Base-by-base conservation (phyloP, 176 grass and related monocot genomes). In the Paspalum notatum region DNA sequence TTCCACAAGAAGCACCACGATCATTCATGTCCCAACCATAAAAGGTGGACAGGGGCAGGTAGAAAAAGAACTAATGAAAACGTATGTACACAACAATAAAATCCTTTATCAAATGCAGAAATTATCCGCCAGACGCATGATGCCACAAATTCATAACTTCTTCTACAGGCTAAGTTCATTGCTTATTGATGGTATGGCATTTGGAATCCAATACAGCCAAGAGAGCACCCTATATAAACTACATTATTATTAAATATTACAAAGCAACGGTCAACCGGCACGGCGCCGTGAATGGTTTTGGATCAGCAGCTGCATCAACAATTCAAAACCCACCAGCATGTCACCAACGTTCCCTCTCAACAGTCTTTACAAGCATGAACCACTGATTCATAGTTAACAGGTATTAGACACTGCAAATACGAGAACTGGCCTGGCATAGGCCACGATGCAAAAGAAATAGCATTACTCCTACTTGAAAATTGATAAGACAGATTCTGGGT, bases 171-270 rank as follows among this genome's bases (percentile, higher is more conserved):
- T 80, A 80, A 68, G 46, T 9, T 40, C 12, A 50, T n/a, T 12
- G 51, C 51, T n/a, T 41, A 79, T 5, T 5, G 48, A 13, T 37
- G 52, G 20, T 11, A 66, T 54, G 12, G 2, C 12, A 53, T 43
- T 54, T 68, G 49, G 39, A 12, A 73, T 67, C 52, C 74, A 55
- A 15, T 74, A 70, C 24, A 80, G 62, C 54, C 62, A 80, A 69
- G 64, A 37, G 54, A 51, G 9, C 45, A 55, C 9, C 72, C 72
- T 82, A 32, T 32, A 32, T 32, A 68, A 61, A 62, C 57, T 67
- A 81, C 51, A 52, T 72, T 72, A 20, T 48, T 64, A 21, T 22
- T 52, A 39, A 11, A 51, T 51, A 26, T 71, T 51, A 52, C 37
- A 14, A 79, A 65, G 37, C 7, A 66, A 22, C 3, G 38, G 12